Evolutionary conservation across 2,329 filamentous ascomycete genomes (phyloP), one percentile per base, ranked within the genome.

Genomic region (Scedosporium minutisporum): DNA sequence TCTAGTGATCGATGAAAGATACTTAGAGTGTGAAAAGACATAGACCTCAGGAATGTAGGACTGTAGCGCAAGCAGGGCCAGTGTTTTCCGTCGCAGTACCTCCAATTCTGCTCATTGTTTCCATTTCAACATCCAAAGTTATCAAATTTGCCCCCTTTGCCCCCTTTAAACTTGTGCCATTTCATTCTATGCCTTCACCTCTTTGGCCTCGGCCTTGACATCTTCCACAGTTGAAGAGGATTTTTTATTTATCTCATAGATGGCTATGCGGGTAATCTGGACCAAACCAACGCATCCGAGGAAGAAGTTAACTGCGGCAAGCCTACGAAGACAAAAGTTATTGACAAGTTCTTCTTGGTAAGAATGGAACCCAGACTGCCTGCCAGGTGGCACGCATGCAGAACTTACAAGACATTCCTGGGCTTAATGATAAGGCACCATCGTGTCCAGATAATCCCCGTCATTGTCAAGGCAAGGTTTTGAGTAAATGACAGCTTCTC

Each of bases 391-490:
- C 6, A 38, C 12, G 33, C 33, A 38, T 16, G 12, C 48, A 6
- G 23, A 21, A 78, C 87, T 58, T 79, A 91, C 88, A 97, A 88
- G 71, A 92, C 79, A 82, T 99, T 99, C 77, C 87, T 87, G 63
- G 95, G 95, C 77, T 87, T 92, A 78, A 99, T 99, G 76, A 99
- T 89, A 73, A 97, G 83, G 82, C 95, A 99, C 95, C 95, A 99
- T 68, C 95, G 86, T 57, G 95, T 99, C 95, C 95, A 99, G 83
- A 99, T 99, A 67, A 89, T 78, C 68, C 95, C 95, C 9, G 95
- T 99, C 69, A 87, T 87, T 73, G 91, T 95, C 69, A 99, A 84
- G 64, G 95, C 93, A 60, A 82, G 81, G 80, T 97, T 99, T 78
- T 97, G 93, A 33, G 90, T 95, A 66, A 97, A 80, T 48, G 93